phyloP scores from a whole-genome alignment of 805 yeast species.

The Wickerhamiella nectarea region DNA sequence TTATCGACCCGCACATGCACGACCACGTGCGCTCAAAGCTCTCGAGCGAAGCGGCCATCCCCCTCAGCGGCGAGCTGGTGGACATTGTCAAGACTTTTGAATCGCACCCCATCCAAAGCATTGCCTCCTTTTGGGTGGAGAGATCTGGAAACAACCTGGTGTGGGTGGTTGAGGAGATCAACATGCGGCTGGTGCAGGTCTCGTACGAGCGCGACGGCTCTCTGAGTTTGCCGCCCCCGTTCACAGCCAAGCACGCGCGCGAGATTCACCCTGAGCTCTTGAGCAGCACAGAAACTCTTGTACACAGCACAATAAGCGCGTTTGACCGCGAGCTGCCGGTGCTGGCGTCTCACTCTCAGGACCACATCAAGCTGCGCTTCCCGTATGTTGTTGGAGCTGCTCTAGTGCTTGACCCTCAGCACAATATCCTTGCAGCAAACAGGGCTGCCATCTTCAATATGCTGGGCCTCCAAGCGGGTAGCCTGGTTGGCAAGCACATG shows the following conservation, averaged over 20 bases:
- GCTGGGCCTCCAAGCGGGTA: constrained; percentile 12
- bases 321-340: constrained; percentile 9
- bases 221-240: not conserved
- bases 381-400: constrained; percentile 13
- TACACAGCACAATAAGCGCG: constrained; percentile 4
- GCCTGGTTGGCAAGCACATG: constrained; percentile 12
- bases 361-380: constrained; percentile 5
- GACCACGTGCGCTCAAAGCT: not conserved
- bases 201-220: not conserved
- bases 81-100: constrained; percentile 44
- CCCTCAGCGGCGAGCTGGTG: constrained; percentile 55
- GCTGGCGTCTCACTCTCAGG: constrained; percentile 7
- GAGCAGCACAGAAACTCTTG: not conserved
- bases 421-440: constrained; percentile 35
- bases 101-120: constrained; percentile 49
- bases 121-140: constrained; percentile 91
- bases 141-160: constrained; percentile 50
- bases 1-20: constrained; percentile 26
- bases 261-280: not conserved
- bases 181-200: constrained; percentile 5
- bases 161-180: constrained; percentile 75
- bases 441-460: constrained; percentile 14
- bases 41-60: not conserved
- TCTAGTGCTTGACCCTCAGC: constrained; percentile 29
- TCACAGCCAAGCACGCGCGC: not conserved